A percentile compares a stretch with the other conserved stretches of the same genome.
These are phyloP conservation scores for Albatrellus ellisii DNA, from an alignment of 768 basidiomycete genomes.

Conservation along the genomic window DNA sequence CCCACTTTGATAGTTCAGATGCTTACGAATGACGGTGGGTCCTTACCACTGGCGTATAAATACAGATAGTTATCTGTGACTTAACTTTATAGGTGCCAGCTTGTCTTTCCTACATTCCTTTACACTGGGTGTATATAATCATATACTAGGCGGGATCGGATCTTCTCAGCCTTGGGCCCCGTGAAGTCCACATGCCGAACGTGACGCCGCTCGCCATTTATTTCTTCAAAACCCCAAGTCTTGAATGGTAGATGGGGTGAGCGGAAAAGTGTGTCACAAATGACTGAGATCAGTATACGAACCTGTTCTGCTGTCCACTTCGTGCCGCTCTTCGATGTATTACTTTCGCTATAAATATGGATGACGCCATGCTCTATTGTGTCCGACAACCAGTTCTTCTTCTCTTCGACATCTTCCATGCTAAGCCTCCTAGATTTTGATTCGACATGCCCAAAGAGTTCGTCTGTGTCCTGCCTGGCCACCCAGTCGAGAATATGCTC, in stretches of 20 bases:
- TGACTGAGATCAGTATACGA: slow-evolving; percentile 1
- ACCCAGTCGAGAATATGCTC: slow-evolving; percentile 43
- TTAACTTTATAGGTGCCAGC: no score
- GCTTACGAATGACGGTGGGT: no score
- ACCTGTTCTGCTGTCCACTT: slow-evolving; percentile 60
- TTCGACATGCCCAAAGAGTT: slow-evolving; percentile 46
- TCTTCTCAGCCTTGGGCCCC: slow-evolving; percentile 7
- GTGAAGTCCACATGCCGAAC: slow-evolving; percentile 11
- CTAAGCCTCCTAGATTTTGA: slow-evolving; percentile 23
- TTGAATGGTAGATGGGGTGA: no score
- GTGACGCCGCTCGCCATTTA: slow-evolving; percentile 10
- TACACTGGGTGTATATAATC: no score
- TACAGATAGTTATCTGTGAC: no score
- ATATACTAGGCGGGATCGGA: slow-evolving; percentile 16
- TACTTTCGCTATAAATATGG: slow-evolving; percentile 33
- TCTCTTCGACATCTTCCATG: slow-evolving; percentile 20
- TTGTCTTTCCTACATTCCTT: no score
- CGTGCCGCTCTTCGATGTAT: slow-evolving; percentile 45
- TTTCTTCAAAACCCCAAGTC: slow-evolving; percentile 15
- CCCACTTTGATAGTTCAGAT: no score
- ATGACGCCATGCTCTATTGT: slow-evolving; percentile 24
- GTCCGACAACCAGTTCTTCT: slow-evolving; percentile 30
- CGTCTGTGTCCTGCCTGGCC: slow-evolving; percentile 38
- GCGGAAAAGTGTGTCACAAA: no score
- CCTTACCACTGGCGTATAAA: no score